phyloP scores from a whole-genome alignment of 176 grass and related monocot genomes.

The Triticum turgidum region DNA sequence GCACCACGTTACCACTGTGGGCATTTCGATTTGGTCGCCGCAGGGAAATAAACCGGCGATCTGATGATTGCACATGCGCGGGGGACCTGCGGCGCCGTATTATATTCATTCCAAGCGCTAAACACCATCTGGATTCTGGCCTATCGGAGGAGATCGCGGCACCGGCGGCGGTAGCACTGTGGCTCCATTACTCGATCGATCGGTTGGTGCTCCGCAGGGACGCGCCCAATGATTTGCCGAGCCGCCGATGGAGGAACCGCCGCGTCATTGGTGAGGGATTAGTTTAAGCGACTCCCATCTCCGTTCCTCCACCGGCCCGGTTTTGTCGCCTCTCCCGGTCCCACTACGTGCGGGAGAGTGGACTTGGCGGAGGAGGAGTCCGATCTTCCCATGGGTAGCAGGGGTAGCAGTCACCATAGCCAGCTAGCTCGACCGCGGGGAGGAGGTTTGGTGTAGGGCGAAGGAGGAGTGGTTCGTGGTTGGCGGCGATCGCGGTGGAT shows the following conservation, averaged over 20 bases:
- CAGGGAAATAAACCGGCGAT: not conserved
- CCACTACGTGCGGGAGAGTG: no score
- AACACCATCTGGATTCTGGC: no score
- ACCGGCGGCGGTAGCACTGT: not conserved
- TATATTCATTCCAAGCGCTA: not conserved
- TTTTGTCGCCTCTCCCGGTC: no score
- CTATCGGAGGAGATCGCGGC: not conserved
- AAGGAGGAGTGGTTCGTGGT: no score
- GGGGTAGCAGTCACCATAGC: no score
- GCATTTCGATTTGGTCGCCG: constrained; percentile 5
- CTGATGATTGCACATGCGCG: constrained; percentile 51
- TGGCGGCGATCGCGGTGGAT: not conserved
- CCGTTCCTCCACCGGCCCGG: no score
- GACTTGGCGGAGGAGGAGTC: no score
- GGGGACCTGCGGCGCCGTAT: not conserved
- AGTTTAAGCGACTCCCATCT: not conserved
- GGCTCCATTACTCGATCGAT: not conserved
- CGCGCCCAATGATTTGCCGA: not conserved
- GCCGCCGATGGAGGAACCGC: not conserved
- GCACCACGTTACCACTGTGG: not conserved
- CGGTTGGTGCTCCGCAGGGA: not conserved
- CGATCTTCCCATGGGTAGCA: not conserved
- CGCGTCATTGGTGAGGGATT: constrained; percentile 22
- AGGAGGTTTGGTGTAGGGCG: no score
- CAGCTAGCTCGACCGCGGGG: no score